phyloP scores from a whole-genome alignment of 2,329 filamentous ascomycete species.

The Fusarium phyllophilum region DNA sequence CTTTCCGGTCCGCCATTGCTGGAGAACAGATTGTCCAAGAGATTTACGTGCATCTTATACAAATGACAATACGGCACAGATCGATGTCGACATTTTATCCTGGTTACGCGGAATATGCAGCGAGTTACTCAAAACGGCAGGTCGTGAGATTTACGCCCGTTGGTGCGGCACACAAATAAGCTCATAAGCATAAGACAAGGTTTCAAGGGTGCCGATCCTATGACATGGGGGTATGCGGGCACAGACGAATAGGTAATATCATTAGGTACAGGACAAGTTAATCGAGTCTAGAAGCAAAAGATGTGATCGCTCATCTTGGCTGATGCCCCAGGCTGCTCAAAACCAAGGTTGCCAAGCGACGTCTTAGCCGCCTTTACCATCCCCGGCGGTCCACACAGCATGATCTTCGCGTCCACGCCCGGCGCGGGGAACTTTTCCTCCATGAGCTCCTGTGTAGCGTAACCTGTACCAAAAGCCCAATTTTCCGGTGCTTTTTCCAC shows the following conservation, averaged over 20 bases:
- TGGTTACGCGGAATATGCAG: neutral
- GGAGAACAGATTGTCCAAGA: neutral
- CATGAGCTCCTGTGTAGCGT: constrained; percentile 63
- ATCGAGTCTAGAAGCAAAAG: constrained; percentile 59
- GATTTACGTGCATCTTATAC: neutral
- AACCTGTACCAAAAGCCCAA: constrained; percentile 62
- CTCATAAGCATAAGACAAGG: constrained; percentile 24
- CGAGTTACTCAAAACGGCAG: constrained; percentile 28
- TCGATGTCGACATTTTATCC: constrained; percentile 33
- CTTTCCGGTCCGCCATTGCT: constrained; percentile 29
- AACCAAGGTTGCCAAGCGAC: constrained; percentile 59
- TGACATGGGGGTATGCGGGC: neutral
- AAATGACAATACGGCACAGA: neutral
- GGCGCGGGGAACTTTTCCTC: constrained; percentile 58
- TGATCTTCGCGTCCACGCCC: constrained; percentile 58
- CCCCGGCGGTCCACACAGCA: constrained; percentile 70
- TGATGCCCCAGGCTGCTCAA: constrained; percentile 59
- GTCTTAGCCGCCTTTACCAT: constrained; percentile 69
- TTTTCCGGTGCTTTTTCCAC: constrained; percentile 57
- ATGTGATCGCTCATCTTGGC: constrained; percentile 65
- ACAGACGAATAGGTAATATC: neutral
- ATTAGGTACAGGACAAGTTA: neutral
- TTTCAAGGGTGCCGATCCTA: constrained; percentile 11
- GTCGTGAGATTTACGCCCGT: constrained; percentile 14
- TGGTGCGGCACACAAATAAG: constrained; percentile 26